Percentiles rank a stretch among this genome's conserved stretches.
These are phyloP conservation scores for Nematocida homosporus DNA, from an alignment of 371 early-diverging fungal genomes.

Conservation along the genomic window DNA sequence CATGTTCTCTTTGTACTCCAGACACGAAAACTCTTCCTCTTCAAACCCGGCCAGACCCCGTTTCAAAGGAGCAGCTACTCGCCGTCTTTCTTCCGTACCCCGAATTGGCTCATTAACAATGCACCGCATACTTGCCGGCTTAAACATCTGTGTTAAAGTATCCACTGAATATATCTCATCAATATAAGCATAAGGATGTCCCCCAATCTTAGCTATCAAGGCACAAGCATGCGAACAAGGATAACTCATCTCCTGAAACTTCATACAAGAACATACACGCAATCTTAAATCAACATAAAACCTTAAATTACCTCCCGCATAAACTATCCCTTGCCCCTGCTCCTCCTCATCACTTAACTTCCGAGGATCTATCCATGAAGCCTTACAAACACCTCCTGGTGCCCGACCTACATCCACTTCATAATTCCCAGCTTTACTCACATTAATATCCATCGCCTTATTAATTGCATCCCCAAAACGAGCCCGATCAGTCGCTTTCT, in stretches of 20 bases:
- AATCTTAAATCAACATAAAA: conserved; percentile 61
- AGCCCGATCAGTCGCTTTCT: conserved; percentile 37
- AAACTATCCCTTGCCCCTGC: conserved; percentile 43
- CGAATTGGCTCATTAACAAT: conserved; percentile 50
- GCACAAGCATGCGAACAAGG: conserved; percentile 67
- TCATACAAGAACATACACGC: conserved; percentile 63
- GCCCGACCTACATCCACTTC: conserved; percentile 45
- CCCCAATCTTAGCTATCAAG: conserved; percentile 46
- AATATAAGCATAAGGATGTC: conserved; percentile 49
- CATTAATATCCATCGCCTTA: conserved; percentile 43
- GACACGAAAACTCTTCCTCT: conserved; percentile 27
- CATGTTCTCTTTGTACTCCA: conserved; percentile 39
- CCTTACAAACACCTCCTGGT: conserved; percentile 16
- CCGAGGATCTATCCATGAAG: conserved; percentile 54
- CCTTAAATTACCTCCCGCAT: conserved; percentile 14
- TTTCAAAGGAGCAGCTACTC: background rate
- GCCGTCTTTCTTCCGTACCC: conserved; percentile 45
- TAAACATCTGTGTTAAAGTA: conserved; percentile 38
- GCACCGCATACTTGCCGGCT: conserved; percentile 35
- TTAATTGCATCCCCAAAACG: conserved; percentile 60
- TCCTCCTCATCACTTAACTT: conserved; percentile 55
- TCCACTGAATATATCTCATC: conserved; percentile 53
- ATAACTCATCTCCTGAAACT: conserved; percentile 64
- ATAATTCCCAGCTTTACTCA: conserved; percentile 41
- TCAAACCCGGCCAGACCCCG: conserved; percentile 12